Evolutionary conservation across 495 filamentous ascomycete genomes (phyloP), one percentile per base, ranked within the genome.

Genomic region (Massariosphaeria phaeospora): DNA sequence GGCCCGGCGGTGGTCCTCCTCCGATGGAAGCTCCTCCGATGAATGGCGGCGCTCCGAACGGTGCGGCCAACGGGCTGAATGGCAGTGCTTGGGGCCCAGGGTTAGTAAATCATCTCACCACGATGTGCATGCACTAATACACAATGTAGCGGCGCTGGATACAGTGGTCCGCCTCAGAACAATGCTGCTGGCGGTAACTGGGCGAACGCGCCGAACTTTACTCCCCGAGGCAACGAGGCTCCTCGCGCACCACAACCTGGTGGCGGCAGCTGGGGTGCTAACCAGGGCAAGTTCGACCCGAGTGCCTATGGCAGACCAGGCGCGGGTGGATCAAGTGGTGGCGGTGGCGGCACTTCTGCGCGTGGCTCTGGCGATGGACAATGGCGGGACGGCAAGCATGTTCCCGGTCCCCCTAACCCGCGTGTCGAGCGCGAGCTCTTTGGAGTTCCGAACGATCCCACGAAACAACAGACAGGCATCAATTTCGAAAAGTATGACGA

Each of bases 401-500:
- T 95, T 62, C 82, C 91, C 62, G 93, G 94, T 43, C 86, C 89
- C 51, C 65, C 85, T 52, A 96, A 97, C 72, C 78, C 84, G 48
- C 89, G 91, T 62, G 52, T 93, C 21, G 93, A 98, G 76, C 89
- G 90, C 67, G 93, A 98, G 65, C 84, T 98, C 39, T 98, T 96
- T 72, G 93, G 93, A 66, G 82, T 85, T 36, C 80, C 88, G 57
- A 93, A 97, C 70, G 93, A 97, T 66, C 89, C 90, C 50, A 81
- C 86, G 58, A 96, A 95, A 76, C 86, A 95, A 70, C 86, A 89
- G 64, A 96, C 88, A 17, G 93, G 93, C 67, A 97, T 98, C 83
- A 98, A 98, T 78, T 98, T 98, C 67, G 83, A 95, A 74, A 98
- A 98, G 76, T 98, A 98, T 72, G 93, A 98, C 66, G 93, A 98